Conservation (phyloP, 805 yeast genomes). For the Cyberlindnera americana region DNA sequence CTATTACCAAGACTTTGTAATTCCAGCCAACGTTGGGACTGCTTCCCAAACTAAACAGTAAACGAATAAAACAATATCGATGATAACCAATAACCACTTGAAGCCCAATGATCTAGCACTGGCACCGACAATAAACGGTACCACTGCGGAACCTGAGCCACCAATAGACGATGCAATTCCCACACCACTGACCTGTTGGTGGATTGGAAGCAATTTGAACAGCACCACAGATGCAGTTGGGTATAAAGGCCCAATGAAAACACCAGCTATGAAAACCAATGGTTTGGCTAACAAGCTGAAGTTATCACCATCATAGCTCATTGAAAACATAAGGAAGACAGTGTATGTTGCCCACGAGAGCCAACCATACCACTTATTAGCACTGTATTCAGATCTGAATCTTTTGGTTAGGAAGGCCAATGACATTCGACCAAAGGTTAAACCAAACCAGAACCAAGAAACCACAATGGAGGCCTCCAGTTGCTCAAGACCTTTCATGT, state of each 20-base stretch:
- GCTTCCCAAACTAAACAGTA: constrained; percentile 12
- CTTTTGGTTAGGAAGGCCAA: constrained; percentile 51
- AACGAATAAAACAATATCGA: constrained; percentile 6
- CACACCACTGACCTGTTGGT: constrained; percentile 59
- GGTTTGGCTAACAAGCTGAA: constrained; percentile 8
- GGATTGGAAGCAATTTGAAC: constrained; percentile 56
- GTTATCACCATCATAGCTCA: constrained; percentile 7
- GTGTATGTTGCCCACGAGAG: constrained; percentile 33
- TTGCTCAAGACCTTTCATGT: constrained; percentile 46
- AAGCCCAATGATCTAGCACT: constrained; percentile 17
- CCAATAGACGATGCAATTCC: constrained; percentile 60
- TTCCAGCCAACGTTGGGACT: constrained; percentile 7
- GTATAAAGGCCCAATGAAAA: constrained; percentile 65
- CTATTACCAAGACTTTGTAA: not conserved
- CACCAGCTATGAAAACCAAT: constrained; percentile 43
- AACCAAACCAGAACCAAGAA: constrained; percentile 70
- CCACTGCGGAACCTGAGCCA: constrained; percentile 26
- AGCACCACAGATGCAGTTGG: constrained; percentile 70
- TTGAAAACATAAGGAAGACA: constrained; percentile 16
- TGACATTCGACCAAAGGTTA: constrained; percentile 58
- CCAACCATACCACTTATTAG: constrained; percentile 30
- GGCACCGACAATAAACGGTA: constrained; percentile 44
- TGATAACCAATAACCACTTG: constrained; percentile 10
- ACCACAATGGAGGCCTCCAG: constrained; percentile 55
- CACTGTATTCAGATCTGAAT: constrained; percentile 42